A percentile compares a stretch with the other conserved stretches of the same genome.
These are phyloP conservation scores for Rhododendron ovatum DNA, from an alignment of 148 eudicot species.

Conservation along the genomic window DNA sequence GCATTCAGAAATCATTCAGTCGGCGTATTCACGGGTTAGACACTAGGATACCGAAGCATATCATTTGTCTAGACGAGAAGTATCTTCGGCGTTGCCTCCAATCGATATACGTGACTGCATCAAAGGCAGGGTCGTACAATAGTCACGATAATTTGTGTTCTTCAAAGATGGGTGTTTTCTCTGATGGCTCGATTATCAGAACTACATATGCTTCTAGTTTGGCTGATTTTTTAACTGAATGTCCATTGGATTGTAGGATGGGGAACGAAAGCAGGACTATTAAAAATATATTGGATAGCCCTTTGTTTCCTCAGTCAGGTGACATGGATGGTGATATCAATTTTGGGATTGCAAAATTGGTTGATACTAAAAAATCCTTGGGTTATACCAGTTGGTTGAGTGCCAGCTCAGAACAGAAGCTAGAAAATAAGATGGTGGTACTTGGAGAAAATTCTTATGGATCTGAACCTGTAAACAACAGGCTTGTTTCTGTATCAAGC, in stretches of 20 bases:
- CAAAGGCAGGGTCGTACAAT: constrained; percentile 23
- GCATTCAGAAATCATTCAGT: constrained; percentile 17
- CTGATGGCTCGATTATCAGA: constrained; percentile 11
- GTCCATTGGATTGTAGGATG: constrained; percentile 15
- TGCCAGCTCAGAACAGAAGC: constrained; percentile 23
- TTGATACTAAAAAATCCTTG: constrained; percentile 14
- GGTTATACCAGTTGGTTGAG: constrained; percentile 21
- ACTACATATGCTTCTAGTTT: constrained; percentile 11
- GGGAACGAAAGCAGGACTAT: constrained; percentile 46
- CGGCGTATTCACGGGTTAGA: constrained; percentile 11
- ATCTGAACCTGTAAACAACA: constrained; percentile 32
- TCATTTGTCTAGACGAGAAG: constrained; percentile 45
- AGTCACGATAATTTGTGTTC: constrained; percentile 1
- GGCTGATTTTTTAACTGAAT: constrained; percentile 7
- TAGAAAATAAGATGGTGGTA: constrained; percentile 22
- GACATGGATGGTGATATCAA: constrained; percentile 21
- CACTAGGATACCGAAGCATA: constrained; percentile 31
- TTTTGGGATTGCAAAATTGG: constrained; percentile 25
- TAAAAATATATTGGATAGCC: constrained; percentile 59
- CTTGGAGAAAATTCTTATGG: constrained; percentile 19
- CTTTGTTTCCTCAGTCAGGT: constrained; percentile 53
- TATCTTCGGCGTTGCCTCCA: constrained; percentile 52
- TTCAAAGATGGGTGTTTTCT: constrained; percentile 15
- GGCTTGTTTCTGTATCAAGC: constrained; percentile 41
- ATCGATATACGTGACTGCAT: constrained; percentile 31